Conservation (phyloP, 2,329 filamentous ascomycete species). For the Colletotrichum camelliae region DNA sequence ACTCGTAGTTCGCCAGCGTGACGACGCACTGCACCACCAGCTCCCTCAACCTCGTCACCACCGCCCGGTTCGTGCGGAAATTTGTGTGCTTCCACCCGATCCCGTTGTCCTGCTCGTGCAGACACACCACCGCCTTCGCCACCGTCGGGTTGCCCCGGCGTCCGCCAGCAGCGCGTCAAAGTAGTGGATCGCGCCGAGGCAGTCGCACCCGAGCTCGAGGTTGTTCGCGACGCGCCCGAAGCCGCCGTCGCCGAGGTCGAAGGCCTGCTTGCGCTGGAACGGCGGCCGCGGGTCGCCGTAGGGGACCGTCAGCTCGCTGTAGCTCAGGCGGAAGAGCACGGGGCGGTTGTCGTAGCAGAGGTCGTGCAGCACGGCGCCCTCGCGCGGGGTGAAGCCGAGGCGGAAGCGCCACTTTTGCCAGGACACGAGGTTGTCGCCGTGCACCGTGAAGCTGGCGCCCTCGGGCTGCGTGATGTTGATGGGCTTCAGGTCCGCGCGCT, state of each 20-base stretch:
- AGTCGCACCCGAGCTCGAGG: conserved; percentile 71
- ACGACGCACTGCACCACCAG: conserved; percentile 73
- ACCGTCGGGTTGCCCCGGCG: conserved; percentile 57
- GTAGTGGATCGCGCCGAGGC: conserved; percentile 70
- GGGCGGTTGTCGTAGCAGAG: conserved; percentile 69
- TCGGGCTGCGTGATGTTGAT: conserved; percentile 75
- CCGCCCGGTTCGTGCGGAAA: conserved; percentile 66
- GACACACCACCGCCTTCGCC: conserved; percentile 66
- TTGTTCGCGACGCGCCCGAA: conserved; percentile 73
- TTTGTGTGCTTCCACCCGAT: conserved; percentile 77
- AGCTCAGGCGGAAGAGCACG: conserved; percentile 69
- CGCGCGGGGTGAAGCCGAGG: conserved; percentile 72
- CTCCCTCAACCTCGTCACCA: conserved; percentile 64
- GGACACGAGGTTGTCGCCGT: conserved; percentile 50
- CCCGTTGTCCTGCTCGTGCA: conserved; percentile 75
- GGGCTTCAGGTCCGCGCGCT: conserved; percentile 65
- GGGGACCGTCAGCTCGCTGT: conserved; percentile 74
- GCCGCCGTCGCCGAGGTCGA: conserved; percentile 75
- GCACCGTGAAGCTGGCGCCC: conserved; percentile 69
- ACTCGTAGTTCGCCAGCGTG: conserved; percentile 76
- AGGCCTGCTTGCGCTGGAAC: conserved; percentile 73
- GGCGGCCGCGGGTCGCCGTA: conserved; percentile 71
- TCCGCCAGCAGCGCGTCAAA: conserved; percentile 63
- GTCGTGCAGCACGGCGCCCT: conserved; percentile 75
- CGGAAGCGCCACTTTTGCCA: conserved; percentile 76